Evolutionary conservation across 805 yeast species (phyloP).

Genomic region (Kodamaea jinghongensis): DNA sequence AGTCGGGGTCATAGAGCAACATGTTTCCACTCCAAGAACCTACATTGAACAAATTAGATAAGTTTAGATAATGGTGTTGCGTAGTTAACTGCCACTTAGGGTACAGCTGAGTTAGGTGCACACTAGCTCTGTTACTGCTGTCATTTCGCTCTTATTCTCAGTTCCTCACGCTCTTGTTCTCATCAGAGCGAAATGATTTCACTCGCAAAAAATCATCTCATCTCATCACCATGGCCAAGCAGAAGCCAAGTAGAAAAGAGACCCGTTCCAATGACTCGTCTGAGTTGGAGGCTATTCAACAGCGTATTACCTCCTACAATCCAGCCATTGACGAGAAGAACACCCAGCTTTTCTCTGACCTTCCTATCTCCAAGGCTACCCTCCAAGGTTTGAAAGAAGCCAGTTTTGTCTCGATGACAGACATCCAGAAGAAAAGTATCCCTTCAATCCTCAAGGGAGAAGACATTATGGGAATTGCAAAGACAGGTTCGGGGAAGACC

Average conservation of each 20-base stretch:
- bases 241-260: constrained; percentile 13
- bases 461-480: constrained; percentile 85
- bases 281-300: constrained; percentile 43
- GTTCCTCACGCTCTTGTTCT: too few relatives aligned
- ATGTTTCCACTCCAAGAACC: too few relatives aligned
- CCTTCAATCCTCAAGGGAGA: constrained; percentile 71
- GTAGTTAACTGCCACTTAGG: too few relatives aligned
- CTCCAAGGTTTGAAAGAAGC: constrained; percentile 71
- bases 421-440: constrained; percentile 78
- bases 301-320: constrained; percentile 54
- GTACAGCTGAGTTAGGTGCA: too few relatives aligned
- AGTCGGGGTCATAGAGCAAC: too few relatives aligned
- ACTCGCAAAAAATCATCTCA: neutral
- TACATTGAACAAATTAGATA: too few relatives aligned
- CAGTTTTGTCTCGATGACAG: constrained; percentile 79
- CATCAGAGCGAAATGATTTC: too few relatives aligned
- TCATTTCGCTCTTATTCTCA: too few relatives aligned
- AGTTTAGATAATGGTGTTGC: too few relatives aligned
- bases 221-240: constrained; percentile 5
- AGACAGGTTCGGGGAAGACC: constrained; percentile 90
- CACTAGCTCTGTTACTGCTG: too few relatives aligned
- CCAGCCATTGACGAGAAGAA: constrained; percentile 27
- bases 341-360: constrained; percentile 58
- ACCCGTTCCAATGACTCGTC: constrained; percentile 32
- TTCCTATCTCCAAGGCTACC: constrained; percentile 71